Evolutionary conservation across 2,329 filamentous ascomycete species (phyloP), one percentile per base, ranked within the genome.

Genomic region (Neonectria hederae): DNA sequence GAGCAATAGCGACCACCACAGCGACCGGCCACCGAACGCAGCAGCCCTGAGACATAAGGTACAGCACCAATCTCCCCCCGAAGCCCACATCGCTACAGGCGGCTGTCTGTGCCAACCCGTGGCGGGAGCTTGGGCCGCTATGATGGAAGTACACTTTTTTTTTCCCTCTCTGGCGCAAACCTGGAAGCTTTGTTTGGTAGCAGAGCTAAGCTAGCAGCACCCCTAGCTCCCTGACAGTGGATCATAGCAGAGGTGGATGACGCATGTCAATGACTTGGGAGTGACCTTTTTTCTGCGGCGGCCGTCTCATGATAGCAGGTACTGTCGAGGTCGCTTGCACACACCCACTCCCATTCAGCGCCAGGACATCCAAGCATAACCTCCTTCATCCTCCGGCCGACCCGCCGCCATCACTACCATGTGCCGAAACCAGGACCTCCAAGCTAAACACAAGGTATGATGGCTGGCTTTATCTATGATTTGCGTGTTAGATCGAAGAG

Each of bases 181-280:
- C 26, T 51, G 48, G 48, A 51, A 51, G 26, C 48, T 32, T 32
- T 30, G 24, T 30, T 49, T 49, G 26, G 24, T 28, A 30, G 28
- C 35, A 48, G 51, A 54, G 42, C 58, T 48, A 52, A 54, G 46
- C 17, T 19, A 35, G 48, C 48, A 30, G 17, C 26, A 21, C n/a
- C 7, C n/a, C 17, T 46, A 60, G 58, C 58, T 49, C 59, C 59
- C 59, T 38, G 53, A 51, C 59, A 40, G 53, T 51, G 52, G 59
- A 62, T 62, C 60, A 62, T 62, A 24, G 30, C 48, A 46, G 30
- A 56, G 28, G 40, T 30, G 22, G 60, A 62, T 62, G 60, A 62
- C 60, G 60, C 54, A 57, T 28, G 19, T 32, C 19, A 17, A 14
- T 2, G 26, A 51, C 48, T 11, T 49, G 24, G 49, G 26, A 14